Conservation (phyloP, 768 basidiomycete genomes). For the Obba rivulosa region DNA sequence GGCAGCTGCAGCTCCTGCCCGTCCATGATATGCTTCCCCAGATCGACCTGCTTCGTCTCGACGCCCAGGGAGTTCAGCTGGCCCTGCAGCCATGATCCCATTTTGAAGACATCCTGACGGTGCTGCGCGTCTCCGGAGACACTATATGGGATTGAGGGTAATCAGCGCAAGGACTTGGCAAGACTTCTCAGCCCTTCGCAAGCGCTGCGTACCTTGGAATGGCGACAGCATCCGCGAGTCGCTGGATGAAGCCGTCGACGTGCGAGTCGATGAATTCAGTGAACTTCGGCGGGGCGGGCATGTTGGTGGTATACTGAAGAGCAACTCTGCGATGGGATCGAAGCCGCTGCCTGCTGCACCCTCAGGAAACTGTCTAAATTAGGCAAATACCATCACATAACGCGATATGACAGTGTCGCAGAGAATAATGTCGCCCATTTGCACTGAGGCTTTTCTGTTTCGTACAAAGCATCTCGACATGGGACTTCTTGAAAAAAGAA, state of each 20-base stretch:
- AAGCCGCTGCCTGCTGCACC: no score
- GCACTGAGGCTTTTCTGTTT: no score
- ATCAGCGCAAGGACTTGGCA: no score
- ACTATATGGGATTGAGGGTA: constrained; percentile 22
- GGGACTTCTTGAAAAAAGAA: no score
- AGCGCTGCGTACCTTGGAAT: constrained; percentile 61
- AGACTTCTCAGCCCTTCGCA: no score
- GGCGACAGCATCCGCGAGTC: constrained; percentile 75
- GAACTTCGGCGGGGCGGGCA: constrained; percentile 32
- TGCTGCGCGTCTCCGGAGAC: constrained; percentile 66
- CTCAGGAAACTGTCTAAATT: no score
- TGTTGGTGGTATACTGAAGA: constrained; percentile 9
- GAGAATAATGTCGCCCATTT: no score
- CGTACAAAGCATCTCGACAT: no score
- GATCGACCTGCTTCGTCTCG: constrained; percentile 63
- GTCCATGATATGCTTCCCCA: constrained; percentile 72
- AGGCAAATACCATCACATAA: no score
- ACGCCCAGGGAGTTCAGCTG: constrained; percentile 78
- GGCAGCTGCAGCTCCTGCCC: constrained; percentile 73
- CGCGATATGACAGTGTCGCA: no score
- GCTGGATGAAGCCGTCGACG: constrained; percentile 66
- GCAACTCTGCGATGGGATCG: no score
- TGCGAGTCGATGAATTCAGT: constrained; percentile 60
- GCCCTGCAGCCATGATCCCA: constrained; percentile 77
- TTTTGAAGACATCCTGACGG: constrained; percentile 73